Evolutionary conservation across 2,329 filamentous ascomycete species (phyloP).

Genomic region (Cytospora schulzeri): DNA sequence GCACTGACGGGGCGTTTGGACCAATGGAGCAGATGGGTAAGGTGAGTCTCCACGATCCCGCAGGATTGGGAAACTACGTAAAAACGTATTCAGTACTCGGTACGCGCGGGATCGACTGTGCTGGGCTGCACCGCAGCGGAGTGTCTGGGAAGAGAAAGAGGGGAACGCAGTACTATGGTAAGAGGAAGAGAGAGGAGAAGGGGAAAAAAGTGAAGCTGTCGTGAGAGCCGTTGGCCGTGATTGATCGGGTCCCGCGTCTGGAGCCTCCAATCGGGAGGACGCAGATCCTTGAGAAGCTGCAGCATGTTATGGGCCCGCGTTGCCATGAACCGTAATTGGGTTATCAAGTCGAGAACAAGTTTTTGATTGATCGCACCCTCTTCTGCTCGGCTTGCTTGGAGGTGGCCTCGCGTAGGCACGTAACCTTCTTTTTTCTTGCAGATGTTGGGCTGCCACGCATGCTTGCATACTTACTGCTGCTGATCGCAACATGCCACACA

Average conservation of each 20-base stretch:
- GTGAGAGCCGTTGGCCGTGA: conserved; percentile 4
- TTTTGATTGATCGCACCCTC: conserved; percentile 4
- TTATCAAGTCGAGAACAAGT: not conserved
- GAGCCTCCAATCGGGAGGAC: conserved; percentile 15
- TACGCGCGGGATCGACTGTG: not conserved
- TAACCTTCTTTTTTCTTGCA: conserved; percentile 12
- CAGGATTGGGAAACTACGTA: conserved; percentile 13
- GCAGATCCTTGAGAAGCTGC: not conserved
- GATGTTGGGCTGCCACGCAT: conserved; percentile 22
- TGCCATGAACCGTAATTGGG: conserved; percentile 4
- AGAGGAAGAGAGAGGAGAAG: not conserved
- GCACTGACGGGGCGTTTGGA: conserved; percentile 3
- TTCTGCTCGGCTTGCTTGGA: not conserved
- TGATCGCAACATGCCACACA: conserved; percentile 13
- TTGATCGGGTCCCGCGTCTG: not conserved
- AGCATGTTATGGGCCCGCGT: conserved; percentile 7
- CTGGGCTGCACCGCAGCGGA: not conserved
- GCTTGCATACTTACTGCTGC: not conserved
- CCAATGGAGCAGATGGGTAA: conserved; percentile 21
- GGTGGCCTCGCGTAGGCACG: not conserved
- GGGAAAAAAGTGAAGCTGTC: conserved; percentile 16
- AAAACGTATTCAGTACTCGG: conserved; percentile 5
- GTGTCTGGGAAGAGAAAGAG: not conserved
- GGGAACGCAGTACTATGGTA: too few species aligned
- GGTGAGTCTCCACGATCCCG: conserved; percentile 21